Conservation (phyloP, 305 asterid genomes). For the Nicotiana rustica region DNA sequence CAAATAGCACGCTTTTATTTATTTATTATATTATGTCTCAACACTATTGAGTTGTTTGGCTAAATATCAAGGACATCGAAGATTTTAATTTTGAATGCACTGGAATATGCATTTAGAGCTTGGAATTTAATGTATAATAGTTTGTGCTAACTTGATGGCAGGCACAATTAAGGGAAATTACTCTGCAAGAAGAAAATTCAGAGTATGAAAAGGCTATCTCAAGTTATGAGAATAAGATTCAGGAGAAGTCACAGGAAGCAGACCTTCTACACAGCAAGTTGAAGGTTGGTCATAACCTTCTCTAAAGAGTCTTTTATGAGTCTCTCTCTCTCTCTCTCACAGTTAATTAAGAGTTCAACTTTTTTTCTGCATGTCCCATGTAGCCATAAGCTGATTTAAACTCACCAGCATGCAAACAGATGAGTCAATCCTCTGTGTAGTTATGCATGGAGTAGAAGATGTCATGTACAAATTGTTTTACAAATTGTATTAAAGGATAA, state of each 20-base stretch:
- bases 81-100: not conserved
- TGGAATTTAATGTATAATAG: conserved; percentile 7
- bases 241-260: conserved; percentile 78
- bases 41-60: too few species aligned
- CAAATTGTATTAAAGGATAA: not conserved
- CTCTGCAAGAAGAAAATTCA: conserved; percentile 80
- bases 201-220: conserved; percentile 79
- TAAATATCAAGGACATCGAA: not conserved
- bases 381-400: not conserved
- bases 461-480: not conserved
- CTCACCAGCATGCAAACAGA: not conserved
- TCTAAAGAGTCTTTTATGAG: not conserved
- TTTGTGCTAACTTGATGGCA: conserved; percentile 38
- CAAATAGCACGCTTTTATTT: too few species aligned
- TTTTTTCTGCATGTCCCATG: not conserved
- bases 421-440: not conserved
- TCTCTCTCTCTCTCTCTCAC: not conserved
- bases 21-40: too few species aligned
- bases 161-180: conserved; percentile 78
- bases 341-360: not conserved
- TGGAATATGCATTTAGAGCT: not conserved
- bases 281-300: conserved; percentile 62
- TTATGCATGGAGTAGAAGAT: not conserved
- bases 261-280: conserved; percentile 68
- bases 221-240: conserved; percentile 69